phyloP scores from a whole-genome alignment of 2,329 filamentous ascomycete genomes.

The Lizonia empirigonia region DNA sequence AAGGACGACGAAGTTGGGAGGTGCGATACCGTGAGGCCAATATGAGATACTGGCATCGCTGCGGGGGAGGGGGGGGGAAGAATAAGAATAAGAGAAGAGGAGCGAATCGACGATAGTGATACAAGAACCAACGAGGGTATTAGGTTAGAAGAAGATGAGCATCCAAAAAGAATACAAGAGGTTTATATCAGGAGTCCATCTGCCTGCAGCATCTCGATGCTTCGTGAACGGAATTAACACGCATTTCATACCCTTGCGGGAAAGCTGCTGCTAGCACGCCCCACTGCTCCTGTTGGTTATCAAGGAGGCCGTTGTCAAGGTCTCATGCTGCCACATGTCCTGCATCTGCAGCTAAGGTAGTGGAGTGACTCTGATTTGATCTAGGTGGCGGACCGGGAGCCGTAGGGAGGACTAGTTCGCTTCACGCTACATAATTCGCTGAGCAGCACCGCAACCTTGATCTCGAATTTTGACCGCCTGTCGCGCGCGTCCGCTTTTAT shows the following conservation, averaged over 20 bases:
- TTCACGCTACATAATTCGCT: constrained; percentile 38
- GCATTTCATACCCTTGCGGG: constrained; percentile 40
- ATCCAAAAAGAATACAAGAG: constrained; percentile 13
- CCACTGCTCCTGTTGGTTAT: constrained; percentile 43
- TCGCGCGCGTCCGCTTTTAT: constrained; percentile 30
- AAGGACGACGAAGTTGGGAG: constrained; percentile 82
- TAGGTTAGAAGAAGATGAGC: constrained; percentile 14
- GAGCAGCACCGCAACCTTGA: constrained; percentile 7
- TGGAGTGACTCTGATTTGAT: constrained; percentile 39
- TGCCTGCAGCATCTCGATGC: constrained; percentile 32
- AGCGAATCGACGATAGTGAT: constrained; percentile 22
- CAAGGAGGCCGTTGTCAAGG: constrained; percentile 45
- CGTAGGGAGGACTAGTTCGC: constrained; percentile 31
- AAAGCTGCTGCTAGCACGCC: constrained; percentile 40
- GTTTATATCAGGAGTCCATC: constrained; percentile 42
- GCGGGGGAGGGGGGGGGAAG: constrained; percentile 2
- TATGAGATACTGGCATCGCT: constrained; percentile 65
- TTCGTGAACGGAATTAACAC: constrained; percentile 34
- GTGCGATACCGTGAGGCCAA: constrained; percentile 73
- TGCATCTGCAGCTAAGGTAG: constrained; percentile 47
- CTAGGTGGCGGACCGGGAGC: constrained; percentile 34
- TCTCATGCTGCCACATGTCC: constrained; percentile 49
- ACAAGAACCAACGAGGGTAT: constrained; percentile 13
- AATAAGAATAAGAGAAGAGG: too few species aligned
- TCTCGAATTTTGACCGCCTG: constrained; percentile 25